These are phyloP conservation scores for Conticribra weissflogii DNA, from an alignment of 108 stramenopile species.

Conservation along the genomic window DNA sequence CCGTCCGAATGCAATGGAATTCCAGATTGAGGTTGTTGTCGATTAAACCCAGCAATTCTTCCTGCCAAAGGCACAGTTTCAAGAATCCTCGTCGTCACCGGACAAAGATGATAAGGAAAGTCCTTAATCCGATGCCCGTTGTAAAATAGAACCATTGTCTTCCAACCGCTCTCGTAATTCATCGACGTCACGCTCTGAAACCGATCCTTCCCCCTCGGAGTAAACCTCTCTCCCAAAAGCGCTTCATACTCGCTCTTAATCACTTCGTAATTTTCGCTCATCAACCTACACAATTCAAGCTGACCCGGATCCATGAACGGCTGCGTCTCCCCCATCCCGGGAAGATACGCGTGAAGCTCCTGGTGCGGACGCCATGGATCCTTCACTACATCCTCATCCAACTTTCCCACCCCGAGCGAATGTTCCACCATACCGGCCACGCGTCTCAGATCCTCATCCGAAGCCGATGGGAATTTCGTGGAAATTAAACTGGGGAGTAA, in stretches of 20 bases:
- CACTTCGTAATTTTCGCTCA: constrained; percentile 74
- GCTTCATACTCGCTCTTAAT: constrained; percentile 74
- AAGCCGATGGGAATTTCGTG: constrained; percentile 67
- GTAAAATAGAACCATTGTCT: constrained; percentile 83
- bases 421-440: constrained; percentile 77
- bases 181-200: constrained; percentile 87
- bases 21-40: constrained; percentile 76
- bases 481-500: constrained; percentile 75
- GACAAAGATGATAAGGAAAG: constrained; percentile 88
- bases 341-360: constrained; percentile 89
- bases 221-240: constrained; percentile 58
- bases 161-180: constrained; percentile 89
- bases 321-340: constrained; percentile 57
- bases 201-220: constrained; percentile 56
- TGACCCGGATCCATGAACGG: constrained; percentile 73
- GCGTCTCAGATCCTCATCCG: constrained; percentile 62
- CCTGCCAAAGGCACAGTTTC: constrained; percentile 84
- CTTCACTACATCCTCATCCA: constrained; percentile 59
- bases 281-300: constrained; percentile 56
- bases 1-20: constrained; percentile 86
- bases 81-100: constrained; percentile 76
- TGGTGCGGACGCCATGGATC: constrained; percentile 76
- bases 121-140: constrained; percentile 85
- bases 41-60: constrained; percentile 86
- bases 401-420: constrained; percentile 39